Base-by-base conservation (phyloP, 2,329 filamentous ascomycete genomes). In the Furcasterigmium furcatum region DNA sequence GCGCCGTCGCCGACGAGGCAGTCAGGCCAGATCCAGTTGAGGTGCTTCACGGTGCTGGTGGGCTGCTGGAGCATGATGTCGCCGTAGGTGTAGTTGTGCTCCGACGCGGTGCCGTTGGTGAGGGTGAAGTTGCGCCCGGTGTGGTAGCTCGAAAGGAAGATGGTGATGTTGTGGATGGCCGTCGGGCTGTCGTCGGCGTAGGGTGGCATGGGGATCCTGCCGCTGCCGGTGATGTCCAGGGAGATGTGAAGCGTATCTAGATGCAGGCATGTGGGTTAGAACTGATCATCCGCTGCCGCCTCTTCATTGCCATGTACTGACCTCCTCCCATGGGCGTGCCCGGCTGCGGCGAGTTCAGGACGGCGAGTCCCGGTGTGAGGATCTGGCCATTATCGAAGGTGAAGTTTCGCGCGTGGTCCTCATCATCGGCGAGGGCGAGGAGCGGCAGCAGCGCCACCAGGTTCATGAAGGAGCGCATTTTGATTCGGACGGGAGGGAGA, bases 11-110 rank as follows among this genome's bases (percentile, higher is more conserved):
- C 84, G 3, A 82, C 79, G 0, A 88, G 68, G 54, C 85, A 88
- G 47, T 77, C 75, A 0, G 85, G 85, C 84, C 84, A 88, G 18
- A 77, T 68, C 82, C 85, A 88, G 57, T 84, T 83, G 50, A 88
- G 74, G 58, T 88, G 84, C 59, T 88, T 88, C 36, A 88, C 85
- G 0, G 85, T 88, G 57, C 82, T 85, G 4, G 77, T 77, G 1
- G 74, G 64, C 57, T 88, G 84, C 50, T 84, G 79, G 22, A 65
- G 60, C 68, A 88, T 76, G 45, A 88, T 82, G 41, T 83, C 71
- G 2, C 80, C 79, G 7, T 84, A 62, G 36, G 76, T 83, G 8
- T 75, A 76, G 43, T 75, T 72, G 45, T 71, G 68, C 8, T 63
- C 61, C 4, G 71, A 66, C 5, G 71, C 72, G 3, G 80, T 84